These are phyloP conservation scores for Casaregolazyma suthepensis DNA, from an alignment of 1,139 yeast species.

Conservation along the genomic window DNA sequence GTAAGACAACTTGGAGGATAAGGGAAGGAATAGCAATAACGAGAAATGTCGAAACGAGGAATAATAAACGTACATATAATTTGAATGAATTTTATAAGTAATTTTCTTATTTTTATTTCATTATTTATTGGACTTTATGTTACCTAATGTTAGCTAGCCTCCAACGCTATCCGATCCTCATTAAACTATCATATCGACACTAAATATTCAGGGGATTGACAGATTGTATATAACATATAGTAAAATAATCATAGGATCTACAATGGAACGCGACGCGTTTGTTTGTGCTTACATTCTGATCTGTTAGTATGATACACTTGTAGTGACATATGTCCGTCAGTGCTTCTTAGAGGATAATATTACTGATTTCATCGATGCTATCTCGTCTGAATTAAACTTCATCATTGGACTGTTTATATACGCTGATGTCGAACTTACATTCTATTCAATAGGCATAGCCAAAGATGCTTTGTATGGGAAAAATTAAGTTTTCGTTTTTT, in stretches of 20 bases:
- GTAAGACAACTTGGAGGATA: too few relatives aligned
- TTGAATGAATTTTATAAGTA: too few relatives aligned
- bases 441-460: not conserved
- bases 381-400: not conserved
- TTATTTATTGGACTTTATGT: too few relatives aligned
- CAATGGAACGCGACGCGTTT: constrained; percentile 3
- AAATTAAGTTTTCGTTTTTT: constrained; percentile 1
- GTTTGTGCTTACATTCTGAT: constrained; percentile 6
- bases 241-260: constrained; percentile 22
- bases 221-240: constrained; percentile 20
- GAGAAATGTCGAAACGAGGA: too few relatives aligned
- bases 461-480: constrained; percentile 4
- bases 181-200: not conserved
- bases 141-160: too few relatives aligned
- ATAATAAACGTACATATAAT: too few relatives aligned
- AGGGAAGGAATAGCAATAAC: too few relatives aligned
- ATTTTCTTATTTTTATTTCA: not conserved
- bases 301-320: not conserved
- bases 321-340: constrained; percentile 17
- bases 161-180: not conserved
- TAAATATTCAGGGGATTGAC: constrained; percentile 30
- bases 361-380: constrained; percentile 14
- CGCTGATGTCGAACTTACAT: not conserved
- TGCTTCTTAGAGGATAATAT: constrained; percentile 30
- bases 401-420: not conserved